Base-by-base conservation (phyloP, 2,329 filamentous ascomycete genomes). In the Neopestalotiopsis sp. region DNA sequence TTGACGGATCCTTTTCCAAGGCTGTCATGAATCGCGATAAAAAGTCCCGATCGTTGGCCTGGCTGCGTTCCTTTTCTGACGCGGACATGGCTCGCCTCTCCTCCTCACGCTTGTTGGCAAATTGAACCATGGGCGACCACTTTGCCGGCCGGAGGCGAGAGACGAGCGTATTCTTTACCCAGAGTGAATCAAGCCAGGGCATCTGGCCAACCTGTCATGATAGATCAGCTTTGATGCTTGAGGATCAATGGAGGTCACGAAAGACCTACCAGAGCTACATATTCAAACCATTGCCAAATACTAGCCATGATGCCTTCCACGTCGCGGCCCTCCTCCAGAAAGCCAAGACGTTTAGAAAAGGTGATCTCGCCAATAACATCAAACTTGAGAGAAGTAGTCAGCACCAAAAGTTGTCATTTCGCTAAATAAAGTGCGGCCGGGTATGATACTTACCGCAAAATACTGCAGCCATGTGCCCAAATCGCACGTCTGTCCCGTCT, bases 291-390 rank as follows among this genome's bases (percentile, higher is more conserved):
- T 6, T 10, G 30, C 61, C 61, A 62, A 12, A 38, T 7, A 14
- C 38, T 62, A 12, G 38, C 32, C 10, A 62, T 62, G 5, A 62
- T 17, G 5, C n/a, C 62, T 38, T 45, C 62, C 30, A 65, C 62
- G 24, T 65, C 62, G 14, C 5, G 12, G 9, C 20, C 62, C 12
- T 53, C 5, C 7, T 65, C 42, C 0, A 65, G 38, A 32, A 65
- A 20, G 12, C 42, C 62, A 4, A 65, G 24, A 1, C 62, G 14
- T 13, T 30, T 14, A 14, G 62, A 65, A 42, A 65, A 65, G 1
- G 62, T 65, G 5, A 65, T 20, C 14, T 45, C 24, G 4, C 38
- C 38, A 5, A 65, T n/a, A 13, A 65, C 62, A 28, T 65, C 62
- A 42, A 65, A 65, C 10, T 13, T 32, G 24, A 28, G 24, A 28